Base-by-base conservation (phyloP, 305 asterid species). In the Stenogyne calaminthoides region DNA sequence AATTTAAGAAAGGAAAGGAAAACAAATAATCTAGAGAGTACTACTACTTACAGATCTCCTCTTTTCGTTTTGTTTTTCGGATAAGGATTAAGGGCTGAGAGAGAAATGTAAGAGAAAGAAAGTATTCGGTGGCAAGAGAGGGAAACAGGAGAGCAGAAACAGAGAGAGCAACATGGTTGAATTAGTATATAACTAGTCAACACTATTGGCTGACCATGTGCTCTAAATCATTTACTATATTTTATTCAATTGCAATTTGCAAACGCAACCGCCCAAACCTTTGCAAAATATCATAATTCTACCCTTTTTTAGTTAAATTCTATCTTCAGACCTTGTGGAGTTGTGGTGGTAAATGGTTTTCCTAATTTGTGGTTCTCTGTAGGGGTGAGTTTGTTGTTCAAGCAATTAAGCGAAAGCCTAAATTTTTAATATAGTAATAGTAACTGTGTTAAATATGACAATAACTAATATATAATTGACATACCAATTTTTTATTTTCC, bases 41-140 rank as follows among this genome's bases (percentile, higher is more conserved):
- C n/a, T n/a, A n/a, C n/a, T n/a, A n/a, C 70, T 64, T 70, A 70
- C 75, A 29, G 64, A 40, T 49, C 19, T 63, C 36, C 59, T 20
- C 15, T 39, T 18, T 7, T 18, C 11, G 40, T 10, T 9, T 20
- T 25, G 36, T 32, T 32, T 32, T 4, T 4, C 7, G 72, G 80
- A 70, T 64, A 64, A 40, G 69, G 39, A 64, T 42, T 27, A 70
- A 64, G 42, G 49, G 67, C 44, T 19, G 11, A 36, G 42, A 60
- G 34, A 34, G 19, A 27, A 58, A 1, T 4, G 73, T 10, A 36
- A 34, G 18, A 64, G 63, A 71, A 27, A 42, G 68, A 16, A 49
- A 57, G 29, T 47, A 36, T 25, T 25, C 3, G 77, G 69, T 52
- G 76, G 52, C 60, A 71, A 67, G 73, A 71, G 22, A 15, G 56